Evolutionary conservation across 352 stramenopile genomes (phyloP).

Genomic region (Globisporangium polare): DNA sequence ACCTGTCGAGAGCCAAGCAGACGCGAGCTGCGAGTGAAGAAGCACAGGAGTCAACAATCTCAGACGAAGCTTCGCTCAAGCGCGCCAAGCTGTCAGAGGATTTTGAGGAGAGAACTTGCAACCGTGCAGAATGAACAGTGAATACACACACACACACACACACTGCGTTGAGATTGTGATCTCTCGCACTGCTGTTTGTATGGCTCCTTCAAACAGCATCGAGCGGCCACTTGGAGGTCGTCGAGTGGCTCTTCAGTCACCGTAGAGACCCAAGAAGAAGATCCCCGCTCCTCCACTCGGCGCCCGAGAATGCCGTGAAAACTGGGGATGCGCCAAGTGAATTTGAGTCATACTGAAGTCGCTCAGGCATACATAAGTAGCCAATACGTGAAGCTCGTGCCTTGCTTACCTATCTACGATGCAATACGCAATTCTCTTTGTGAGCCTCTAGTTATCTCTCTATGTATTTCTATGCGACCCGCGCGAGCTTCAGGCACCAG

Average conservation of each 20-base stretch:
- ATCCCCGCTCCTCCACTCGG: neutral
- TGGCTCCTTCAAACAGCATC: neutral
- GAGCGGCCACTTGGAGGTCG: neutral
- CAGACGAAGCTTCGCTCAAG: neutral
- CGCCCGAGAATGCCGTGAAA: neutral
- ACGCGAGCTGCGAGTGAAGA: neutral
- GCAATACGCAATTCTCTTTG: neutral
- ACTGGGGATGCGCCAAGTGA: neutral
- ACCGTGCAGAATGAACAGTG: neutral
- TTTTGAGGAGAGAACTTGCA: neutral
- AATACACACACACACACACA: too few species aligned
- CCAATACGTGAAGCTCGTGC: too few species aligned
- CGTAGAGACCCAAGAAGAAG: neutral
- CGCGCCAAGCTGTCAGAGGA: slow-evolving; percentile 2
- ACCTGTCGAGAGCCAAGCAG: slow-evolving; percentile 4
- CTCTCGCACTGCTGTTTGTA: too few species aligned
- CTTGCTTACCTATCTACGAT: neutral
- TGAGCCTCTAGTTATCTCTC: neutral
- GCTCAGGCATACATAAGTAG: too few species aligned
- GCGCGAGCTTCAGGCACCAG: slow-evolving; percentile 40
- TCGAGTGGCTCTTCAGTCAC: neutral
- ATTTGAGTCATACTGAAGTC: too few species aligned
- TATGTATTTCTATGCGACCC: slow-evolving; percentile 6
- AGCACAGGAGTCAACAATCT: neutral
- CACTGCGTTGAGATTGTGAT: too few species aligned